These are phyloP conservation scores for Aspergillus sclerotialis DNA, from an alignment of 2,329 filamentous ascomycete genomes.

Conservation along the genomic window DNA sequence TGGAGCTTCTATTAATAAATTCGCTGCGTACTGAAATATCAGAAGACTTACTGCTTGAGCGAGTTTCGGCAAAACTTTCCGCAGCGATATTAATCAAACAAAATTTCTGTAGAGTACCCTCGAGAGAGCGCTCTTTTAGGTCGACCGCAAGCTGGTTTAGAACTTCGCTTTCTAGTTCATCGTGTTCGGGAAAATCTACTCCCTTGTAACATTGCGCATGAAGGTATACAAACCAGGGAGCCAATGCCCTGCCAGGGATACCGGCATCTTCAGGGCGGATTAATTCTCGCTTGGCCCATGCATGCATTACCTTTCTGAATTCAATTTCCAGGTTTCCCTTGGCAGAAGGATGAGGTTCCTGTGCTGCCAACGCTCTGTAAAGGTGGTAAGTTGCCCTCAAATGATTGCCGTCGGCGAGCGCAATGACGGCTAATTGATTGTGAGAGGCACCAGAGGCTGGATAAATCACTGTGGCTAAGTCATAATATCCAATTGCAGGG, in stretches of 20 bases:
- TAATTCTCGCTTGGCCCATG: constrained; percentile 51
- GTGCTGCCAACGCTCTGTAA: constrained; percentile 71
- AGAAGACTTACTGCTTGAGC: constrained; percentile 47
- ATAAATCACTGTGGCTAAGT: constrained; percentile 69
- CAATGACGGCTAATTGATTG: constrained; percentile 86
- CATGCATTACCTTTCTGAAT: constrained; percentile 59
- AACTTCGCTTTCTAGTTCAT: constrained; percentile 80
- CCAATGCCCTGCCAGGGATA: constrained; percentile 51
- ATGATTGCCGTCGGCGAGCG: constrained; percentile 67
- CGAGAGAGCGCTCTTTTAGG: constrained; percentile 60
- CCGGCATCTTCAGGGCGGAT: constrained; percentile 44
- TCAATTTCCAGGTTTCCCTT: constrained; percentile 70
- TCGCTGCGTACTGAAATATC: constrained; percentile 3
- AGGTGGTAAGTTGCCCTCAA: constrained; percentile 84
- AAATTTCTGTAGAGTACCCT: constrained; percentile 66
- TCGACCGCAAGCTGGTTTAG: constrained; percentile 68
- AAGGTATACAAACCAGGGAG: constrained; percentile 76
- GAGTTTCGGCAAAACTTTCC: constrained; percentile 62
- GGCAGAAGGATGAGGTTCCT: constrained; percentile 68
- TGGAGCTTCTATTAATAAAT: constrained; percentile 17
- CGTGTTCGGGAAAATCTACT: constrained; percentile 63
- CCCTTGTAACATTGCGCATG: constrained; percentile 81
- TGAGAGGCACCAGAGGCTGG: constrained; percentile 75
- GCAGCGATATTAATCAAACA: constrained; percentile 80
- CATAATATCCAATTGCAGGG: constrained; percentile 75